phyloP scores from a whole-genome alignment of 352 stramenopile species.

The Phytophthora brassicae region DNA sequence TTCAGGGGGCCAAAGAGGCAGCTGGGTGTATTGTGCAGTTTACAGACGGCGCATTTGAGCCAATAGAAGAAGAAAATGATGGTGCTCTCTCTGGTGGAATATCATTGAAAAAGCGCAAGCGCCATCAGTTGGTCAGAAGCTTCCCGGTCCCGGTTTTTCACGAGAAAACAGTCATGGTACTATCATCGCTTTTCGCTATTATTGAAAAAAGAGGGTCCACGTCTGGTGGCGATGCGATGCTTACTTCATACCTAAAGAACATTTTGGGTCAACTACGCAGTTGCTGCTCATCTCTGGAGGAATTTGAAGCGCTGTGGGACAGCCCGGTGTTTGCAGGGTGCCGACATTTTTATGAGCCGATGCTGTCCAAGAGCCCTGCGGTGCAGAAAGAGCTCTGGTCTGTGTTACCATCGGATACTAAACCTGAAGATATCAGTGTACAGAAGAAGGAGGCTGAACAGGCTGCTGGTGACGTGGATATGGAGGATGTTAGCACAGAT shows the following conservation, averaged over 20 bases:
- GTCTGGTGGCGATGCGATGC: constrained; percentile 22
- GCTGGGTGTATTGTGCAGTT: constrained; percentile 38
- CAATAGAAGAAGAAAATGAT: constrained; percentile 24
- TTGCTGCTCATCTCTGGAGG: constrained; percentile 48
- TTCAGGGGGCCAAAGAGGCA: constrained; percentile 28
- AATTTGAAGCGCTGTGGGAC: constrained; percentile 68
- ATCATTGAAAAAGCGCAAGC: constrained; percentile 32
- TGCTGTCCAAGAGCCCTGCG: constrained; percentile 47
- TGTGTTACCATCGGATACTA: constrained; percentile 25
- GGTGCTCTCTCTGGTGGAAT: constrained; percentile 5
- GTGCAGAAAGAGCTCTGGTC: constrained; percentile 37
- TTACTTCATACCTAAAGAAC: constrained; percentile 47
- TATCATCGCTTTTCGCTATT: constrained; percentile 44
- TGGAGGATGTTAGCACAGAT: not conserved
- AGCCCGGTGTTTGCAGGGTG: constrained; percentile 57
- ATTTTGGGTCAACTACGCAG: constrained; percentile 47
- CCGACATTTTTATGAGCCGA: constrained; percentile 58
- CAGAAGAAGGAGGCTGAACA: constrained; percentile 9
- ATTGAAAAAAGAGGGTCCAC: constrained; percentile 45
- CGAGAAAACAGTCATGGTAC: constrained; percentile 62
- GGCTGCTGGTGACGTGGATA: not conserved
- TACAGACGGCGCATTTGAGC: constrained; percentile 32
- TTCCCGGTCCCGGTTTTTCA: constrained; percentile 65
- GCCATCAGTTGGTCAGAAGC: constrained; percentile 34
- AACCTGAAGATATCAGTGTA: constrained; percentile 12